Evolutionary conservation across 352 stramenopile genomes (phyloP).

Genomic region (Globisporangium camurandrum): DNA sequence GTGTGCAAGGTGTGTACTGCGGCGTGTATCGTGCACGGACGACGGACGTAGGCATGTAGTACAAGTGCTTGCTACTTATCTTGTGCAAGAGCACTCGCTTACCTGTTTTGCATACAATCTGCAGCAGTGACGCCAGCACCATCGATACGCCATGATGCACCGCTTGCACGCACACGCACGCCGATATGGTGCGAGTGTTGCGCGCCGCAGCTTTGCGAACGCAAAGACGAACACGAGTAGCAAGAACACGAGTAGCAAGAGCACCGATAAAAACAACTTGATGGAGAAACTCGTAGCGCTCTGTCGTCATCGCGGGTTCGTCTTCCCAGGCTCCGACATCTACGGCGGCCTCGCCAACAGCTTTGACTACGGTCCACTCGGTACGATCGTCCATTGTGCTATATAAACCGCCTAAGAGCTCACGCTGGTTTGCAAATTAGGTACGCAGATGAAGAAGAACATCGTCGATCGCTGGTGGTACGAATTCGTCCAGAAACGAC

Average conservation of each 20-base stretch:
- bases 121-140: no score
- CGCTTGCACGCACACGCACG: conserved; percentile 1
- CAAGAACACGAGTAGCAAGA: no score
- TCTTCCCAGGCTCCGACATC: conserved; percentile 94
- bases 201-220: conserved; percentile 27
- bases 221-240: conserved; percentile 16
- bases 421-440: no score
- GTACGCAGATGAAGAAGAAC: conserved; percentile 92
- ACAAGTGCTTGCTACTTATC: no score
- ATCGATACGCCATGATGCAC: conserved; percentile 8
- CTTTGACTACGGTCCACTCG: conserved; percentile 96
- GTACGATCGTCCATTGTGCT: conserved; percentile 12
- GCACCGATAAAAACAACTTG: conserved; percentile 11
- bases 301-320: conserved; percentile 88
- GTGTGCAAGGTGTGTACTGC: no score
- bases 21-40: no score
- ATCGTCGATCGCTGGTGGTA: conserved; percentile 96
- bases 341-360: conserved; percentile 97
- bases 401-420: no score
- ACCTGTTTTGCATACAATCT: no score
- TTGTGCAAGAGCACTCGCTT: no score
- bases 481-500: conserved; percentile 91
- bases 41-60: no score
- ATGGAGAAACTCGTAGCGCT: conserved; percentile 76
- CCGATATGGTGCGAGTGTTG: neutral